Base-by-base conservation (phyloP, 352 stramenopile genomes). In the Globisporangium yorkense region DNA sequence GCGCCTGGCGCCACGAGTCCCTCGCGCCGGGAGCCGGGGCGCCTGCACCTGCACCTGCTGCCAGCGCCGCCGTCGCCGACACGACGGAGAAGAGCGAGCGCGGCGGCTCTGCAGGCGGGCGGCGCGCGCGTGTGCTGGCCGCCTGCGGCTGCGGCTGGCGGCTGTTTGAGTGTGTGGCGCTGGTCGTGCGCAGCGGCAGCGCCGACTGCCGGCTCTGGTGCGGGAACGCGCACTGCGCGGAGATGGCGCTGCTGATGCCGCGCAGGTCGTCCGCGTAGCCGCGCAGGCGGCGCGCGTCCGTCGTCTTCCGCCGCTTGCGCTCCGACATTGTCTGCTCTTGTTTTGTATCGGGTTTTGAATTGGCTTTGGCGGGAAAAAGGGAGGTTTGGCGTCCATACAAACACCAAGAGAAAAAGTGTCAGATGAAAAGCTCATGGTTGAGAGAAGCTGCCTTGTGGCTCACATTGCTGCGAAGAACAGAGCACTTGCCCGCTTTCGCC, bases 21-120 rank as follows among this genome's bases (percentile, higher is more conserved):
- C 61, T 35, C 2, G 20, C 46, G 21, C 15, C 53, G 5, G 52
- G 37, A 0, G 48, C 52, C 50, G 2, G 9, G 16, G 1, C 20
- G 4, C 33, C 72, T 7, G 43, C 56, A 51, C 75, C 71, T 0
- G 63, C 55, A 8, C 65, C 63, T 15, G 35, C 35, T 41, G 35
- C 35, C 35, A 41, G 35, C 40, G 71, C 71, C 10, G 51, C 46
- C 0, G 70, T 45, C 24, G 65, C 67, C 24, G 70, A 75, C 35
- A 74, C 59, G 20, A 82, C 39, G 5, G 73, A 82, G 47, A 69
- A 79, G 45, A 82, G 68, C 44, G 73, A 75, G 12, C 12, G 41
- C 16, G 63, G 61, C 6, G 66, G 43, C 7, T 45, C 24, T 2
- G 13, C 2, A 13, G 37, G 27, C 27, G 18, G 41, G 5, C 41